Conservation (phyloP, 306 rosid genomes). For the Abrus precatorius region DNA sequence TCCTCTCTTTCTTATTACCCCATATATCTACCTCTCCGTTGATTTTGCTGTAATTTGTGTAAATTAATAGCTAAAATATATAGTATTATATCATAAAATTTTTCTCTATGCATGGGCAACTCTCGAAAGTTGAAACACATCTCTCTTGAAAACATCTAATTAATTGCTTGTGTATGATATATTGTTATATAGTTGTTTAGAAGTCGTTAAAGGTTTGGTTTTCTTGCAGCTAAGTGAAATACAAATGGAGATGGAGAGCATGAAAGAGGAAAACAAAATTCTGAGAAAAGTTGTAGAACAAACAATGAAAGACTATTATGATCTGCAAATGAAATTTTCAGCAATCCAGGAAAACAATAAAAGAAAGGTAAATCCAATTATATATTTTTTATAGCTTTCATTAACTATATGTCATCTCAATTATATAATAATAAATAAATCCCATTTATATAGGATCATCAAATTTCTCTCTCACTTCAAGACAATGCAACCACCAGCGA, state of each 20-base stretch:
- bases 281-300: slow-evolving; percentile 82
- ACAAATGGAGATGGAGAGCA: slow-evolving; percentile 78
- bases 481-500: slow-evolving; percentile 46
- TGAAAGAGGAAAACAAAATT: slow-evolving; percentile 88
- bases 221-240: slow-evolving; percentile 59
- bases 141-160: neutral
- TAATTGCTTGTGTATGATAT: slow-evolving; percentile 3
- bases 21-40: neutral
- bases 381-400: neutral
- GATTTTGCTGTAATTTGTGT: neutral
- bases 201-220: neutral
- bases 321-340: slow-evolving; percentile 78
- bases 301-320: slow-evolving; percentile 80
- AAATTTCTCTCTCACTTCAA: slow-evolving; percentile 63
- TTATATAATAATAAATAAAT: slow-evolving; percentile 23
- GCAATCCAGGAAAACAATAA: slow-evolving; percentile 64
- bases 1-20: neutral
- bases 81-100: neutral
- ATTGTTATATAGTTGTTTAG: neutral
- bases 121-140: neutral
- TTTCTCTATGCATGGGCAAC: neutral
- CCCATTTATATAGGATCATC: slow-evolving; percentile 60
- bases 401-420: no score
- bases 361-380: slow-evolving; percentile 58
- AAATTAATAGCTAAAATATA: neutral